Percentiles rank a stretch among this genome's conserved stretches.
These are phyloP conservation scores for Berberis vulgaris DNA, from an alignment of 164 flowering plant species.

Conservation along the genomic window DNA sequence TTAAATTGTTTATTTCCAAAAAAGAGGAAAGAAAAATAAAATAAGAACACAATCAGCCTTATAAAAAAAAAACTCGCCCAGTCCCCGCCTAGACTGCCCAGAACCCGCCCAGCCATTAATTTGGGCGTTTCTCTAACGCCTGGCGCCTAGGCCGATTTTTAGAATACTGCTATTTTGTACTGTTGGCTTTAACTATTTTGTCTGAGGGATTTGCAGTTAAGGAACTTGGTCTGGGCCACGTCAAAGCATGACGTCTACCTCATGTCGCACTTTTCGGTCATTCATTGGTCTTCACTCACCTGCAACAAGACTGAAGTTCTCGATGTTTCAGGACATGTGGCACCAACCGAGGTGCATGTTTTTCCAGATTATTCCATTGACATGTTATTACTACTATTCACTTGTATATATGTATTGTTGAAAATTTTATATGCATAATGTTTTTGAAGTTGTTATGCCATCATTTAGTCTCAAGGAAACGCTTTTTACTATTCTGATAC, in stretches of 20 bases:
- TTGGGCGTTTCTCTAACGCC: too few relatives aligned
- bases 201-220: constrained; percentile 32
- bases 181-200: background rate
- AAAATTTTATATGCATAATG: too few relatives aligned
- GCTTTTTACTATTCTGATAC: constrained; percentile 1
- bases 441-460: background rate
- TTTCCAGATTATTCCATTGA: background rate
- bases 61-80: too few relatives aligned
- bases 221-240: constrained; percentile 69
- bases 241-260: constrained; percentile 70
- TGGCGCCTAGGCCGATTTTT: too few relatives aligned
- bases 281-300: constrained; percentile 57
- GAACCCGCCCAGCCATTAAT: too few relatives aligned
- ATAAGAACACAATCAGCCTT: too few relatives aligned
- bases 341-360: constrained; percentile 43
- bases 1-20: too few relatives aligned
- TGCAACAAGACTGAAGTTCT: constrained; percentile 42
- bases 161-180: too few relatives aligned
- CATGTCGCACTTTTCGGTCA: constrained; percentile 43
- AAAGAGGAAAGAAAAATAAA: too few relatives aligned
- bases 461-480: too few relatives aligned
- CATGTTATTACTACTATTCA: background rate
- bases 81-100: too few relatives aligned
- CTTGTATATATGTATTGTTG: too few relatives aligned
- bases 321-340: constrained; percentile 56